phyloP scores from a whole-genome alignment of 192 early-diverging fungal species.

The Backusella mclennaniae region DNA sequence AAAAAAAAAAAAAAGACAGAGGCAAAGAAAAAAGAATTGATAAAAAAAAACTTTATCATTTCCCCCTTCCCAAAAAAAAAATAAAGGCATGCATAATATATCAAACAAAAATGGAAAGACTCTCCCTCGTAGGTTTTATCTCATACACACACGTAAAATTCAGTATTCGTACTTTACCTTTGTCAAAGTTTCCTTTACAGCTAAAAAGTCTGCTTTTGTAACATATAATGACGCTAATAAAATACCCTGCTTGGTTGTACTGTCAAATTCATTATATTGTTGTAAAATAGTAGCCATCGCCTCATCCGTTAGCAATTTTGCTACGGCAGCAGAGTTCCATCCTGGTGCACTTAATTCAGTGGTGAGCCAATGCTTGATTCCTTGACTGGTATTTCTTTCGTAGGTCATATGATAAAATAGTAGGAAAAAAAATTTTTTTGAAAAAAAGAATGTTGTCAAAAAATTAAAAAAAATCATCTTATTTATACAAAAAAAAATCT shows the following conservation, averaged over 20 bases:
- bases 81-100: background rate
- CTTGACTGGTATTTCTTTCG: constrained; percentile 20
- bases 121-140: background rate
- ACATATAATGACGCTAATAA: constrained; percentile 29
- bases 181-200: constrained; percentile 12
- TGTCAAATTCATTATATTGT: constrained; percentile 21
- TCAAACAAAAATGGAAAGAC: background rate
- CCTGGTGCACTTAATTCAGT: constrained; percentile 17
- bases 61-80: background rate
- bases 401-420: constrained; percentile 8
- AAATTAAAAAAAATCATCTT: background rate
- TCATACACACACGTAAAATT: background rate
- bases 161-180: constrained; percentile 21
- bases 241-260: constrained; percentile 24
- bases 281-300: constrained; percentile 7
- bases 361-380: constrained; percentile 17
- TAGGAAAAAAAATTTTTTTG: background rate
- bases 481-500: background rate
- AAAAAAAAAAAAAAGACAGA: background rate
- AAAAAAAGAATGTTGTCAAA: constrained; percentile 12
- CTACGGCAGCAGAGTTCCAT: constrained; percentile 24
- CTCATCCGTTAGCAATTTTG: constrained; percentile 28
- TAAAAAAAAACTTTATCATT: background rate
- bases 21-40: background rate
- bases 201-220: constrained; percentile 15